These are phyloP conservation scores for Rhododendron simsii DNA, from an alignment of 148 eudicot genomes.

Conservation along the genomic window DNA sequence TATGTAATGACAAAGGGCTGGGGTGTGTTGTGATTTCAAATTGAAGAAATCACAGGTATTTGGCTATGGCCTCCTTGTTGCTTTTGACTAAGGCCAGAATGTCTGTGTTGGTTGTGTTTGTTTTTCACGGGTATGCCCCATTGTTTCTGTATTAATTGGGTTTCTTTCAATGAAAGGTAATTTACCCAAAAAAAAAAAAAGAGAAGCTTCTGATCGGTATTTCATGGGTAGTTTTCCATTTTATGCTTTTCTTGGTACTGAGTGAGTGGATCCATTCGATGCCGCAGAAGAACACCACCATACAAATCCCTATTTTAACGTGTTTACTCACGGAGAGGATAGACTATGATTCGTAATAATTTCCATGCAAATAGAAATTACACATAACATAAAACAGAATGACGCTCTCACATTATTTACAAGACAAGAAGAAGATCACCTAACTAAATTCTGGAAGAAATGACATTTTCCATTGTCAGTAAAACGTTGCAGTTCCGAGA, in stretches of 20 bases:
- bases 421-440: neutral
- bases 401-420: neutral
- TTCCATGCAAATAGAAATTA: neutral
- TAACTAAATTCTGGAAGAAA: neutral
- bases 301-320: neutral
- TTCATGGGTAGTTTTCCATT: neutral
- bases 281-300: neutral
- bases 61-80: neutral
- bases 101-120: neutral
- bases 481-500: neutral
- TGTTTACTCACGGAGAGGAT: neutral
- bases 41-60: neutral
- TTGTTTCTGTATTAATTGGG: neutral
- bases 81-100: neutral
- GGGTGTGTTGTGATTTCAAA: neutral
- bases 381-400: neutral
- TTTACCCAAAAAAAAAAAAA: neutral
- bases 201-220: neutral
- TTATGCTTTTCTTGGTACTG: neutral
- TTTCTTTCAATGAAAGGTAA: neutral
- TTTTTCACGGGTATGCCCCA: too few relatives aligned
- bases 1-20: neutral
- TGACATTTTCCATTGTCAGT: neutral
- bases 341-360: neutral
- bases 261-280: neutral